Evolutionary conservation across 139 green algal species (phyloP), one percentile per base, ranked within the genome.

Genomic region (Tetraselmis chui): DNA sequence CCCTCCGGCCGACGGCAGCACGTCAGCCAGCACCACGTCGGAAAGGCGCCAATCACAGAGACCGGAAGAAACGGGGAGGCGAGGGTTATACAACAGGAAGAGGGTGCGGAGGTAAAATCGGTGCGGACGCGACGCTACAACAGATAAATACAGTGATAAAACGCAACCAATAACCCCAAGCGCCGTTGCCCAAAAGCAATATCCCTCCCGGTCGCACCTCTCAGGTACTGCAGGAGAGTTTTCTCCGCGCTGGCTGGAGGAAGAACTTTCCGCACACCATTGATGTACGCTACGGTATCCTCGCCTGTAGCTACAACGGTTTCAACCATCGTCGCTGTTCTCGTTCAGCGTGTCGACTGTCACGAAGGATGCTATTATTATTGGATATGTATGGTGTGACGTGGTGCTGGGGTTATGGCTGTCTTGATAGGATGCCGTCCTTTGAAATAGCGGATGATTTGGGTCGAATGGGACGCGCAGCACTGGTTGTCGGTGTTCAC

Each of bases 151-250:
- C 25, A 59, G 2, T 79, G 79, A 80, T 0, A 23, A 32, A 1
- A 78, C 25, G 23, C 29, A 11, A 75, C 5, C 26, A 79, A 1
- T 58, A 25, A 0, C 26, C 32, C 27, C 76, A 76, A 79, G 11
- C 0, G 24, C 29, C 22, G 32, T 0, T 5, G 29, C 23, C 77
- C 22, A 30, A 31, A 27, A 78, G 30, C 28, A 24, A 59, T 29
- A 78, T 2, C 59, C 28, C 2, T 26, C 29, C 0, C 23, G 5
- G 2, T 26, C 85, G 26, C 79, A 97, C 94, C 95, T 79, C 95
- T 81, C 80, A 98, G 81, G 80, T 89, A 98, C 29, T 94, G 82
- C 28, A 98, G 89, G 29, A 98, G 85, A 0, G 95, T 98, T 0
- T 59, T 76, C 74, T 98, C 93, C 0, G 88, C 95, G 1, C 86